Base-by-base conservation (phyloP, 2,329 filamentous ascomycete species). In the Pyrenochaeta sp. region DNA sequence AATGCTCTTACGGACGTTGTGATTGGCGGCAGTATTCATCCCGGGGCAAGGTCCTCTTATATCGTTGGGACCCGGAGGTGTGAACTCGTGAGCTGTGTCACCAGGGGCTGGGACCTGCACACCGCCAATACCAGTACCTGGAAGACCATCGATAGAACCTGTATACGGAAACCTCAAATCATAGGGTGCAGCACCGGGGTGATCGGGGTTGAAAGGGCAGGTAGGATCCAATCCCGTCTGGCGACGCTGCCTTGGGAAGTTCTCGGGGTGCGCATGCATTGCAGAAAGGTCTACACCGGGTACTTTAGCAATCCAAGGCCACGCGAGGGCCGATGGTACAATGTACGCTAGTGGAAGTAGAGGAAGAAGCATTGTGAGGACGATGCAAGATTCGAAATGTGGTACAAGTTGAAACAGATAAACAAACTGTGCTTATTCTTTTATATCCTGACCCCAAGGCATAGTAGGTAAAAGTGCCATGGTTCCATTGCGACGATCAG, bases 91-190 rank as follows among this genome's bases (percentile, higher is more conserved):
- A 5, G 75, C 78, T 25, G 61, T 72, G 52, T 82, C 80, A 13
- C 77, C 76, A 32, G 68, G 65, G 12, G 76, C 80, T 27, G 81
- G 81, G 0, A 83, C 81, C 48, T 77, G 71, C 58, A 77, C 81
- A 2, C 81, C 80, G 48, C 81, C 81, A 37, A 66, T 72, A 1
- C 75, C 76, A 7, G 73, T 79, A 2, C 81, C 81, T n/a, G 71
- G 74, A 9, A 66, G 13, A 44, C 80, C 81, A 51, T 81, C 77
- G 56, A 75, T 75, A 2, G 81, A 80, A 24, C 74, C 73, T 42
- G 78, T 79, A 64, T 83, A 82, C n/a, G 77, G 79, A 19, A 64
- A 69, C 12, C 61, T 50, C 25, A 32, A 36, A 39, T 53, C 56
- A 44, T 62, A 67, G 25, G 65, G 56, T 43, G 67, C 68, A 19